Evolutionary conservation across 306 rosid species (phyloP).

Genomic region (Pyrus communis): DNA sequence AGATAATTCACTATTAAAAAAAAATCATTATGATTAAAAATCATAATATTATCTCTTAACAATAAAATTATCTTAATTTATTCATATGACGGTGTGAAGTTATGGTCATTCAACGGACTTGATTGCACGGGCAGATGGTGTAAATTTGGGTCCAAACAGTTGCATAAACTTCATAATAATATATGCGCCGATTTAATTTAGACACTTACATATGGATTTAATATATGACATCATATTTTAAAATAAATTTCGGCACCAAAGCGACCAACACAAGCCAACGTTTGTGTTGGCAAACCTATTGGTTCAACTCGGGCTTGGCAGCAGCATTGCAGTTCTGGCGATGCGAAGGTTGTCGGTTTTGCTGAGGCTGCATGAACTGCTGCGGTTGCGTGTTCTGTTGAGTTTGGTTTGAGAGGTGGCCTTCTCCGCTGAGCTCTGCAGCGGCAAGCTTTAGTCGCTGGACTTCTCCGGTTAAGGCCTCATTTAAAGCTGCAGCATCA

Average conservation of each 20-base stretch:
- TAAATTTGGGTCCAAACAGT: too few species aligned
- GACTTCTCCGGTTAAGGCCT: slow-evolving; percentile 64
- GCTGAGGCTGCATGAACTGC: slow-evolving; percentile 27
- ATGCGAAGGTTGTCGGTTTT: slow-evolving; percentile 13
- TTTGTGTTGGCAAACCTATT: slow-evolving; percentile 5
- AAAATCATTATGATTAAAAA: too few species aligned
- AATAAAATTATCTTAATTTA: too few species aligned
- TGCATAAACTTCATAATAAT: not conserved
- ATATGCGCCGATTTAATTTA: not conserved
- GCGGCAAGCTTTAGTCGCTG: slow-evolving; percentile 53
- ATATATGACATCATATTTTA: slow-evolving; percentile 6
- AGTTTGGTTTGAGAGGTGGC: slow-evolving; percentile 31
- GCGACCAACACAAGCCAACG: not conserved
- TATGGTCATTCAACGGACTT: too few species aligned
- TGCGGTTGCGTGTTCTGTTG: slow-evolving; percentile 26
- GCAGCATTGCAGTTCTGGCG: slow-evolving; percentile 33
- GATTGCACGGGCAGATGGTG: too few species aligned
- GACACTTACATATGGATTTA: slow-evolving; percentile 6
- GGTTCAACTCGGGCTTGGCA: slow-evolving; percentile 12
- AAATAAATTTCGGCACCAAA: slow-evolving; percentile 1
- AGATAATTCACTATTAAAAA: too few species aligned
- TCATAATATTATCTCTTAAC: too few species aligned
- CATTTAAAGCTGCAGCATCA: slow-evolving; percentile 58
- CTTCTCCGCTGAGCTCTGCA: slow-evolving; percentile 52
- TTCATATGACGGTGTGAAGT: too few species aligned